Percentiles rank a stretch among this genome's conserved stretches.
Conservation (phyloP, 768 basidiomycete genomes). For the Terana coerulea region DNA sequence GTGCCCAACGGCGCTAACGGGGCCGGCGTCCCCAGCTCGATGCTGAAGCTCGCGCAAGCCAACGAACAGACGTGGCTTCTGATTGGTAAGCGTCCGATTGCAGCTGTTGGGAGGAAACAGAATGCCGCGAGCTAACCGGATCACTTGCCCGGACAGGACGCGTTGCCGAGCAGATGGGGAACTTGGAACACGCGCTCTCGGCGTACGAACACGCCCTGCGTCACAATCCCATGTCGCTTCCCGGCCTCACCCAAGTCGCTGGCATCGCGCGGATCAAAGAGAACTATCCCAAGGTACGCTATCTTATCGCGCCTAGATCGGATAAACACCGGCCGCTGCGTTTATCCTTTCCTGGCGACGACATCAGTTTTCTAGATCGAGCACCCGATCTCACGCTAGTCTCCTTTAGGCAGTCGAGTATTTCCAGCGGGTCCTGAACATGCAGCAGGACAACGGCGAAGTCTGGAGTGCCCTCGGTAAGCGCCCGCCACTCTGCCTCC, state of each 20-base stretch:
- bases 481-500: constrained; percentile 18
- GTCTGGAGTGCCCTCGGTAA: constrained; percentile 95
- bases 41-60: constrained; percentile 76
- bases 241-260: constrained; percentile 90
- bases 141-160: constrained; percentile 52
- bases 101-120: neutral
- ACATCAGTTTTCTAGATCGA: neutral
- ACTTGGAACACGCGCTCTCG: constrained; percentile 86
- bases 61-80: constrained; percentile 96
- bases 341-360: constrained; percentile 3
- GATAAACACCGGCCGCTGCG: constrained; percentile 10
- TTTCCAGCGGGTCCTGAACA: constrained; percentile 86
- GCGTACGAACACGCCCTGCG: constrained; percentile 95
- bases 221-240: constrained; percentile 89
- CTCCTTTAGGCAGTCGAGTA: constrained; percentile 82
- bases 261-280: constrained; percentile 97
- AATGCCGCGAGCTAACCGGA: neutral
- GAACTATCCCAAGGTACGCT: constrained; percentile 87
- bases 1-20: constrained; percentile 39
- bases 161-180: constrained; percentile 93
- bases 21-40: constrained; percentile 36
- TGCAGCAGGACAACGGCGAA: constrained; percentile 96
- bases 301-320: constrained; percentile 5
- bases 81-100: constrained; percentile 58
- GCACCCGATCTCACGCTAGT: constrained; percentile 11